phyloP scores from a whole-genome alignment of 257 asterid species.

The Solanum etuberosum region DNA sequence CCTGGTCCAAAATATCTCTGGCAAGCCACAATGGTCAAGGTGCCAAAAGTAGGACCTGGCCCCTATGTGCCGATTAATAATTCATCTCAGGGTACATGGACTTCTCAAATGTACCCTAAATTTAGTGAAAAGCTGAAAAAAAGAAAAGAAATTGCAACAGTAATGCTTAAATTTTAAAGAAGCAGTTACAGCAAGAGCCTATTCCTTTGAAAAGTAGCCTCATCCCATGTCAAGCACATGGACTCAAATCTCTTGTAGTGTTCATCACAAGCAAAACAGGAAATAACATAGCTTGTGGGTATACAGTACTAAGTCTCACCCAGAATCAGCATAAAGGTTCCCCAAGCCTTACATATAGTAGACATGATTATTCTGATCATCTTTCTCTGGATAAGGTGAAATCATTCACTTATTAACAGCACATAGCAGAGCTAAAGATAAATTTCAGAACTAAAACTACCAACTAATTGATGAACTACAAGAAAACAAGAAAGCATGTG shows the following conservation, averaged over 20 bases:
- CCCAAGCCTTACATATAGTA: background rate
- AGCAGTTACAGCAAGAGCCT: background rate
- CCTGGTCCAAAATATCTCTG: background rate
- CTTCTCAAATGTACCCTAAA: background rate
- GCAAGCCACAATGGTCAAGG: background rate
- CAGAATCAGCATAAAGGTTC: background rate
- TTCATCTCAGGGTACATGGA: background rate
- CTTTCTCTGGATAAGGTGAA: background rate
- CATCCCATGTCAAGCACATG: background rate
- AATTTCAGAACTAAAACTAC: background rate
- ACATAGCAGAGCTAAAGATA: background rate
- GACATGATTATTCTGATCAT: background rate
- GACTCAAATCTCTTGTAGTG: background rate
- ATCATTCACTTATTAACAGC: background rate
- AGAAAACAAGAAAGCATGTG: background rate
- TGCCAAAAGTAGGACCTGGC: background rate
- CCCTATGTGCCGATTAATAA: background rate
- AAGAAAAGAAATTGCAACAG: background rate
- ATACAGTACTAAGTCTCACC: background rate
- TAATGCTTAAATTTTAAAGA: background rate
- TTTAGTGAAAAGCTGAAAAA: background rate
- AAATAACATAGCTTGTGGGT: background rate
- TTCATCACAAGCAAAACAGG: background rate
- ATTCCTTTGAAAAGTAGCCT: background rate
- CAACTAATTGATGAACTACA: background rate